These are phyloP conservation scores for Cudoniella acicularis DNA, from an alignment of 495 filamentous ascomycete genomes.

Conservation along the genomic window DNA sequence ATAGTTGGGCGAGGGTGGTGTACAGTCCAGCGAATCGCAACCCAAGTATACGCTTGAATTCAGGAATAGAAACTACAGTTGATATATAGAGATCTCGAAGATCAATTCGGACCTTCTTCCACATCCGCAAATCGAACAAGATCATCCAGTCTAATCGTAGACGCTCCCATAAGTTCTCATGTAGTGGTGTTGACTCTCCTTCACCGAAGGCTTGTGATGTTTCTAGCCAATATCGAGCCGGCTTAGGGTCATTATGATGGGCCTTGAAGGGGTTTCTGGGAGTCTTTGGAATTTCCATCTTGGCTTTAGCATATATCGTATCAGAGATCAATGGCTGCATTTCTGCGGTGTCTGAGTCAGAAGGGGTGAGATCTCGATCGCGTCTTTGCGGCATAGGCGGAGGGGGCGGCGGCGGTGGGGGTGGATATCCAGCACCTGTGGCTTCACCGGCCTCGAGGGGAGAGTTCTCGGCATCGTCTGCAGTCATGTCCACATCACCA, in stretches of 20 bases:
- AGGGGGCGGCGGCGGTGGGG: conserved; percentile 53
- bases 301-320: conserved; percentile 49
- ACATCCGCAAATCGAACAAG: conserved; percentile 91
- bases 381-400: conserved; percentile 37
- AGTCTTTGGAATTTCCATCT: conserved; percentile 55
- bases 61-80: conserved; percentile 88
- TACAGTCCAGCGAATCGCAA: conserved; percentile 91
- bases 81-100: conserved; percentile 93
- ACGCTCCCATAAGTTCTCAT: conserved; percentile 83
- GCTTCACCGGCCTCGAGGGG: conserved; percentile 61
- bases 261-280: conserved; percentile 33
- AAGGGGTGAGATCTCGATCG: conserved; percentile 53
- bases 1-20: conserved; percentile 87
- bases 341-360: conserved; percentile 57
- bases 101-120: conserved; percentile 91
- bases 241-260: conserved; percentile 47
- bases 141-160: conserved; percentile 94
- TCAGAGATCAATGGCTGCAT: conserved; percentile 47
- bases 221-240: conserved; percentile 73
- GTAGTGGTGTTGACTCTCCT: conserved; percentile 54
- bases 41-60: conserved; percentile 95
- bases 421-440: conserved; percentile 64
- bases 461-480: conserved; percentile 27
- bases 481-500: conserved; percentile 58
- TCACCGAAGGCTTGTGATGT: conserved; percentile 63